These are phyloP conservation scores for Mortierella sp. DNA, from an alignment of 371 early-diverging fungal genomes.

Conservation along the genomic window DNA sequence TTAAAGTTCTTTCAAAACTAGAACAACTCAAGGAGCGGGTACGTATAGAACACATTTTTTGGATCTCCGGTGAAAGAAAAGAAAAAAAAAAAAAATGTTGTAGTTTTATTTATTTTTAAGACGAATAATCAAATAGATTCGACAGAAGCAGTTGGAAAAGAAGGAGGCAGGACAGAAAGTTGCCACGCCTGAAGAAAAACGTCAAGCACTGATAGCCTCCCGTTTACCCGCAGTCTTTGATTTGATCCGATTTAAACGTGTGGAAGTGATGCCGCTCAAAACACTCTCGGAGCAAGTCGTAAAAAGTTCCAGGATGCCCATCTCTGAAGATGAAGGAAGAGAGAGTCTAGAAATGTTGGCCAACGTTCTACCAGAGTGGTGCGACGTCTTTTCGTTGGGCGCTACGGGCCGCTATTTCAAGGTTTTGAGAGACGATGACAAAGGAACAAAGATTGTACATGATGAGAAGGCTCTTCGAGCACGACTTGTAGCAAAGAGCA, in stretches of 20 bases:
- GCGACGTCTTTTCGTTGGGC: slow-evolving; percentile 24
- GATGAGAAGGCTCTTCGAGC: slow-evolving; percentile 30
- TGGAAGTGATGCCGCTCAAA: slow-evolving; percentile 30
- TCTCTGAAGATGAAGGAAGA: slow-evolving; percentile 38
- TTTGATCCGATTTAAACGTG: slow-evolving; percentile 49
- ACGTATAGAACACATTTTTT: slow-evolving; percentile 2
- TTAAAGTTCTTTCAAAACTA: slow-evolving; percentile 25
- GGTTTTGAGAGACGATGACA: slow-evolving; percentile 22
- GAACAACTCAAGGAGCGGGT: slow-evolving; percentile 50
- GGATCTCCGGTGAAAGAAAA: background rate
- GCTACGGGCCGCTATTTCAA: slow-evolving; percentile 37
- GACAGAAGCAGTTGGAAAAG: slow-evolving; percentile 34
- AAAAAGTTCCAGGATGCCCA: slow-evolving; percentile 39
- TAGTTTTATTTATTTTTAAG: background rate
- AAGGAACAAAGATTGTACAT: slow-evolving; percentile 20
- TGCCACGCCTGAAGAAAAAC: slow-evolving; percentile 38
- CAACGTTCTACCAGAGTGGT: slow-evolving; percentile 43
- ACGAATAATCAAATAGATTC: slow-evolving; percentile 21
- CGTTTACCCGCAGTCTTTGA: slow-evolving; percentile 46
- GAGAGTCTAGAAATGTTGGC: slow-evolving; percentile 45
- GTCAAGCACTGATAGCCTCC: slow-evolving; percentile 22
- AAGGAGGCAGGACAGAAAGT: slow-evolving; percentile 14
- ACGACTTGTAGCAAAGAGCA: slow-evolving; percentile 27
- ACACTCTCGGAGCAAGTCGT: slow-evolving; percentile 37
- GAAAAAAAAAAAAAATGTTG: too few species aligned